A percentile compares a stretch with the other conserved stretches of the same genome.
These are phyloP conservation scores for Stentor roeselii DNA, from an alignment of 73 alveolate genomes.

Conservation along the genomic window DNA sequence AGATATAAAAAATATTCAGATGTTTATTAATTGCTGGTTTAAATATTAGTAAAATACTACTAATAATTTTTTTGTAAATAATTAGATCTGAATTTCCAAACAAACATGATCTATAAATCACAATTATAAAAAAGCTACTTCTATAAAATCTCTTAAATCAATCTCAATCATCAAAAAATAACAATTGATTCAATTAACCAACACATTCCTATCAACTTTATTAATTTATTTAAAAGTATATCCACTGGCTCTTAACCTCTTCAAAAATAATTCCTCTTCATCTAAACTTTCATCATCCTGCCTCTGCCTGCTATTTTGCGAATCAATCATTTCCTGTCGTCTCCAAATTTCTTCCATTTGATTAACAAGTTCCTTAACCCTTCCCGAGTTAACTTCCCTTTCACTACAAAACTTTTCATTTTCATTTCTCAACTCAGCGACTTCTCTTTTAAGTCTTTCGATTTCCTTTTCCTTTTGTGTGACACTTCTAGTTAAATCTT, in stretches of 20 bases:
- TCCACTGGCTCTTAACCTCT: background rate
- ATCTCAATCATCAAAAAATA: too few relatives aligned
- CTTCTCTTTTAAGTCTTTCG: conserved; percentile 2
- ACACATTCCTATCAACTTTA: background rate
- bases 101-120: too few relatives aligned
- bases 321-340: background rate
- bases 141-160: too few relatives aligned
- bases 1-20: too few relatives aligned
- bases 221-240: background rate
- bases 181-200: too few relatives aligned
- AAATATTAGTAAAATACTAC: too few relatives aligned
- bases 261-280: conserved; percentile 16
- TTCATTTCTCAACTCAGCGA: background rate
- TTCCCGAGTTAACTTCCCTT: background rate
- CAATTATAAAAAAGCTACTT: too few relatives aligned
- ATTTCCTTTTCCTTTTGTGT: background rate
- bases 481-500: background rate
- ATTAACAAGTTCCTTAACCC: background rate
- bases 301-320: background rate
- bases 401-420: background rate
- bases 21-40: too few relatives aligned
- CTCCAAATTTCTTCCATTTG: conserved; percentile 21
- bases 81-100: too few relatives aligned
- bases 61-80: too few relatives aligned
- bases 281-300: conserved; percentile 2